A percentile compares a stretch with the other conserved stretches of the same genome.
These are phyloP conservation scores for Phytophthora cactorum DNA, from an alignment of 352 stramenopile genomes.

Conservation along the genomic window DNA sequence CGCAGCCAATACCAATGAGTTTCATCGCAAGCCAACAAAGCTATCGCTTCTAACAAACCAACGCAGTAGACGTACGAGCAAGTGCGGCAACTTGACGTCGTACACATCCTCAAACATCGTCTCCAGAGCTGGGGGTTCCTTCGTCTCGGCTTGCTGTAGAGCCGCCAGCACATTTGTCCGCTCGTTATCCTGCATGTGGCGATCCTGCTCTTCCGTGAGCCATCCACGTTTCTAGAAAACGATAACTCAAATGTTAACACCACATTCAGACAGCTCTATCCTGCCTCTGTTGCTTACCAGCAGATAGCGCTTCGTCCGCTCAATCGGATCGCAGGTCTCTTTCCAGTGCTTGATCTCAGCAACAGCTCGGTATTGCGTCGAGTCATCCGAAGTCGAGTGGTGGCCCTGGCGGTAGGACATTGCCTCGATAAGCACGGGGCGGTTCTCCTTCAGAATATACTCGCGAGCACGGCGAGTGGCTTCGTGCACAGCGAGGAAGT, in stretches of 20 bases:
- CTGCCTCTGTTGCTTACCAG: slow-evolving; percentile 45
- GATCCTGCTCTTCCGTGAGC: slow-evolving; percentile 90
- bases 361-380: slow-evolving; percentile 93
- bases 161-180: slow-evolving; percentile 86
- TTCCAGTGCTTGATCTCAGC: slow-evolving; percentile 95
- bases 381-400: slow-evolving; percentile 99
- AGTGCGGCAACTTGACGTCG: slow-evolving; percentile 92
- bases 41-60: neutral
- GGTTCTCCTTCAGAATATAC: slow-evolving; percentile 89
- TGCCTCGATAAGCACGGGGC: slow-evolving; percentile 96
- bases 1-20: slow-evolving; percentile 12
- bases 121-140: slow-evolving; percentile 82
- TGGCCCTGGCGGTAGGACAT: slow-evolving; percentile 99
- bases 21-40: neutral
- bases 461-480: slow-evolving; percentile 91
- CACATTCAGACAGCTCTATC: neutral
- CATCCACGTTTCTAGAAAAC: slow-evolving; percentile 75
- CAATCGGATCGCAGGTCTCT: slow-evolving; percentile 90
- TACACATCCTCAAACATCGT: slow-evolving; percentile 99
- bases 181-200: slow-evolving; percentile 86
- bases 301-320: slow-evolving; percentile 93
- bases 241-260: neutral
- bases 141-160: slow-evolving; percentile 91
- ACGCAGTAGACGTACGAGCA: slow-evolving; percentile 67
- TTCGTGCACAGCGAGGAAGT: slow-evolving; percentile 96